Conservation (phyloP, 805 yeast genomes). For the Hermanozyma aechmeae region DNA sequence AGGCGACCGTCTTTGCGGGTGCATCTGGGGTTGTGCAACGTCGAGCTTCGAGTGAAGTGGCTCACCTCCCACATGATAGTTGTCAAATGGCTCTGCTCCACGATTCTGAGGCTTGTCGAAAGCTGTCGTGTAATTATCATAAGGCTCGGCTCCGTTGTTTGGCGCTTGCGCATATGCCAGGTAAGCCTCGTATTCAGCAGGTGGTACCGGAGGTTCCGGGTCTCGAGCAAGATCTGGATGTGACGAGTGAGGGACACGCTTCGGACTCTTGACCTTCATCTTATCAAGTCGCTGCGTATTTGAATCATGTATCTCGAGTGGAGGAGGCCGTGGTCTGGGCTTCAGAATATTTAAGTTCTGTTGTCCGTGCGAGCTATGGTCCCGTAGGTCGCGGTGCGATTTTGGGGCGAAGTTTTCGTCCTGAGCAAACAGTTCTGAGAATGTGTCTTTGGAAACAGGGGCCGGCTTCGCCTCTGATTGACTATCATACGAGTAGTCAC, state of each 20-base stretch:
- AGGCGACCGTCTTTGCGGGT: not conserved
- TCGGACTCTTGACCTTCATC: not conserved
- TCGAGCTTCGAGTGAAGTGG: not conserved
- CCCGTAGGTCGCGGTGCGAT: not conserved
- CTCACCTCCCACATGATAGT: conserved; percentile 14
- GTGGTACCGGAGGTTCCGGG: not conserved
- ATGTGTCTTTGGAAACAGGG: conserved; percentile 1
- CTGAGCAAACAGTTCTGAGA: not conserved
- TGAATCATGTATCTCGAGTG: conserved; percentile 3
- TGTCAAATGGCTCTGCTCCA: conserved; percentile 18
- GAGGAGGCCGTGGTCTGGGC: conserved; percentile 9
- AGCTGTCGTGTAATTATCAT: conserved; percentile 13
- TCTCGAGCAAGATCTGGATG: too few relatives aligned
- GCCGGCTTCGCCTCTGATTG: conserved; percentile 2
- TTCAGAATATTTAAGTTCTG: not conserved
- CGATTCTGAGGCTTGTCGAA: conserved; percentile 6
- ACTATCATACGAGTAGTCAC: conserved; percentile 1
- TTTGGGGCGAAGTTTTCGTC: conserved; percentile 1
- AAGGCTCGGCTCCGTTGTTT: conserved; percentile 15
- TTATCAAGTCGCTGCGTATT: not conserved
- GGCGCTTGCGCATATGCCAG: conserved; percentile 1
- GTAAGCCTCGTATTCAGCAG: conserved; percentile 2
- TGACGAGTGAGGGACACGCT: not conserved
- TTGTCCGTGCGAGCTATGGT: not conserved
- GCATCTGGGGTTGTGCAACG: not conserved